Percentiles rank a stretch among this genome's conserved stretches.
Evolutionary conservation across 1,139 yeast genomes (phyloP).

Genomic region (Hansenula anomala): DNA sequence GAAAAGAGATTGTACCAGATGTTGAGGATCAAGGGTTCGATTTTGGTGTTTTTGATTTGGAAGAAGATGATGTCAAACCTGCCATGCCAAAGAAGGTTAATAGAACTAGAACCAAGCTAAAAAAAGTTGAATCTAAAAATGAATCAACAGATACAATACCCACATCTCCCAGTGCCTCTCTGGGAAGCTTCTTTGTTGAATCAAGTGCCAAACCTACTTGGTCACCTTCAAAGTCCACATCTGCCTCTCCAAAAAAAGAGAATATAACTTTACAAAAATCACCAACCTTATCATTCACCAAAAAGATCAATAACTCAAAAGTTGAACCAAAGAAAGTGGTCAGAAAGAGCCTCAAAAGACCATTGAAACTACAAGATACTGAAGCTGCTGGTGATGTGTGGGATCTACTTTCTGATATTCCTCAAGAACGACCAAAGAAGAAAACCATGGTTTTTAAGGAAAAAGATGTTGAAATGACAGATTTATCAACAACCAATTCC

Average conservation of each 20-base stretch:
- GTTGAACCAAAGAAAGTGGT: background rate
- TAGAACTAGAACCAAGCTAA: background rate
- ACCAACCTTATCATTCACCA: background rate
- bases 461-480: background rate
- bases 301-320: background rate
- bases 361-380: background rate
- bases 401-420: slow-evolving; percentile 13
- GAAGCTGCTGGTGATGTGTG: slow-evolving; percentile 8
- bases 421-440: slow-evolving; percentile 1
- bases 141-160: background rate
- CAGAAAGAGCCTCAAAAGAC: background rate
- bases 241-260: background rate
- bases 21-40: background rate
- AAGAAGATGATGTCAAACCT: background rate
- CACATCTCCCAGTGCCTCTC: background rate
- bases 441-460: background rate
- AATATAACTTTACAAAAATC: too few relatives aligned
- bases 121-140: background rate
- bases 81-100: background rate
- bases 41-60: background rate
- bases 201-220: slow-evolving; percentile 18
- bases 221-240: slow-evolving; percentile 13
- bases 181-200: slow-evolving; percentile 16
- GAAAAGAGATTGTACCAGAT: background rate
- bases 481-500: too few relatives aligned